phyloP scores from a whole-genome alignment of 164 flowering plant species.

The Protea cynaroides region DNA sequence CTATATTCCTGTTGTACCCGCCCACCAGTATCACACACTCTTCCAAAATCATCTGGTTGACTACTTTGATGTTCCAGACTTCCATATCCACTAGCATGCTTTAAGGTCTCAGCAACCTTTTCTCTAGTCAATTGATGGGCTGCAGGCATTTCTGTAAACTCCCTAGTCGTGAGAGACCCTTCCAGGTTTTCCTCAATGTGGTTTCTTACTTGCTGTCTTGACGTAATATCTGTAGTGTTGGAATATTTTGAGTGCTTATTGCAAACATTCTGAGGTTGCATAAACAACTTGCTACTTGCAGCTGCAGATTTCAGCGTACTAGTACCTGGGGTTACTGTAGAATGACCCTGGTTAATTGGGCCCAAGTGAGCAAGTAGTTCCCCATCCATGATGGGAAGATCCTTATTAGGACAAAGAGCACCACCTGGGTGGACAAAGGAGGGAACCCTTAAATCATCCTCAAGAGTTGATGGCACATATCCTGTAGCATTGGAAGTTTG shows the following conservation, averaged over 20 bases:
- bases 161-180: conserved; percentile 14
- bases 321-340: conserved; percentile 8
- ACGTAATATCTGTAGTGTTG: conserved; percentile 13
- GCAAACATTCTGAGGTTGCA: conserved; percentile 15
- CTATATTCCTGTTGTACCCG: conserved; percentile 18
- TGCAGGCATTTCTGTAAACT: conserved; percentile 12
- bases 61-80: conserved; percentile 10
- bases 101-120: conserved; percentile 18
- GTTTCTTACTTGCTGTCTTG: conserved; percentile 23
- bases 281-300: conserved; percentile 6
- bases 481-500: conserved; percentile 7
- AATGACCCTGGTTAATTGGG: conserved; percentile 14
- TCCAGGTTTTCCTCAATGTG: conserved; percentile 18
- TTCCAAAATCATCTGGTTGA: conserved; percentile 13
- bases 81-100: conserved; percentile 20
- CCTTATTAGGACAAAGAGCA: conserved; percentile 8
- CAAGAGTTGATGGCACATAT: conserved; percentile 9
- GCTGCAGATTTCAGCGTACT: conserved; percentile 6
- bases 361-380: conserved; percentile 23
- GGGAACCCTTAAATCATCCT: conserved; percentile 22
- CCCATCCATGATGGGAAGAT: conserved; percentile 14
- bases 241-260: conserved; percentile 23
- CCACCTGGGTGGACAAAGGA: conserved; percentile 8
- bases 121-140: conserved; percentile 19
- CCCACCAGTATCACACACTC: conserved; percentile 15